Base-by-base conservation (phyloP, 805 yeast species). In the Saccharomycopsis fermentans region DNA sequence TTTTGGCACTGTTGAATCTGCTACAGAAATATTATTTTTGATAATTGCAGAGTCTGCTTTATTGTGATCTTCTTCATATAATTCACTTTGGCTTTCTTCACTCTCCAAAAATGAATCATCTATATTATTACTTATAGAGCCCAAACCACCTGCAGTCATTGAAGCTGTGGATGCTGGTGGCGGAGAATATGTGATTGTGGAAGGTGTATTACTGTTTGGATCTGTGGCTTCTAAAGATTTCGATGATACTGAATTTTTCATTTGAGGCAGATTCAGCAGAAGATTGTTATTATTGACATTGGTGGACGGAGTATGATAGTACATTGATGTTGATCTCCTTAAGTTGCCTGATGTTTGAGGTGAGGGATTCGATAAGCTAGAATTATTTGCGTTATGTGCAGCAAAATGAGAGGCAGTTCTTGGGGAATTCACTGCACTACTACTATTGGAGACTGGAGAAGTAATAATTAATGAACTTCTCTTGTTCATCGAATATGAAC, bases 281-380 rank as follows among this genome's bases (percentile, higher is more conserved):
- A 24, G 29, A 19, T 2, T 24, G 16, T 27, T 54, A 37, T 24
- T 54, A 32, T n/a, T 29, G 32, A 32, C 24, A 19, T 24, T 21
- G 34, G 21, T 17, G 16, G 50, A 43, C 6, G 50, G 50, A 26
- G 29, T 43, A 43, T 43, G 17, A 11, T 58, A 52, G 27, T 59
- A 54, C 51, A 56, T 29, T 16, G 57, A 53, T 14, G 61, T 32
- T 9, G 59, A 56, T 39, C 61, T 52, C 32, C 48, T 59, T 5
- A 59, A 34, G 17, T 56, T 48, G 21, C 26, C 32, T 32, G 43
- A 54, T 37, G 48, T 47, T 53, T 19, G 51, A 2, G 19, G 55
- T 14, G 54, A 9, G 35, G 35, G 8, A 9, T 32, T 11, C 8
- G 35, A 32, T 8, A 29, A 16, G 16, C 9, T 51, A 8, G 36